Evolutionary conservation across 768 basidiomycete species (phyloP).

Genomic region (Tulasnella sp.): DNA sequence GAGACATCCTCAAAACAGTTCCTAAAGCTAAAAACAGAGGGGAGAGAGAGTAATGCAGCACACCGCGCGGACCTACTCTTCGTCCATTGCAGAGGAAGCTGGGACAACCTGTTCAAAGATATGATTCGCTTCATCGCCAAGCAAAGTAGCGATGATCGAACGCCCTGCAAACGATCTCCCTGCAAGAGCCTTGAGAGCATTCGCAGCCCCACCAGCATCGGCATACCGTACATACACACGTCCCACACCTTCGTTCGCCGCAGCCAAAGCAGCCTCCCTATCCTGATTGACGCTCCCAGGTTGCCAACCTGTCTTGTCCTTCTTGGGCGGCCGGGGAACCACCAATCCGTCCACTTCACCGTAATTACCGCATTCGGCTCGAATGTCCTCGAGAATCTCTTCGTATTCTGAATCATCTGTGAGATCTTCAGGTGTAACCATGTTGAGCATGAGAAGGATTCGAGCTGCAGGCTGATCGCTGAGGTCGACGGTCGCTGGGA

Average conservation of each 20-base stretch:
- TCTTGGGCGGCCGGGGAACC: slow-evolving; percentile 83
- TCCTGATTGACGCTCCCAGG: slow-evolving; percentile 49
- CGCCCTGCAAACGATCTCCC: slow-evolving; percentile 82
- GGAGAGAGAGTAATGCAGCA: neutral
- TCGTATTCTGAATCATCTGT: slow-evolving; percentile 84
- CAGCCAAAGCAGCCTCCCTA: slow-evolving; percentile 55
- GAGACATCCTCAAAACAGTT: neutral
- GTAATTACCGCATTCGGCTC: slow-evolving; percentile 76
- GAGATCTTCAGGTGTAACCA: slow-evolving; percentile 93
- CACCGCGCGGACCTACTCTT: neutral
- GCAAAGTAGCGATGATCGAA: slow-evolving; percentile 77
- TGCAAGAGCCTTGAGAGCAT: slow-evolving; percentile 78
- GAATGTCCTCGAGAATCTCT: slow-evolving; percentile 91
- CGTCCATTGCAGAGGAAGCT: neutral
- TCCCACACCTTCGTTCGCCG: slow-evolving; percentile 72
- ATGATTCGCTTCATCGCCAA: slow-evolving; percentile 30
- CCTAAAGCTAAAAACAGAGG: neutral
- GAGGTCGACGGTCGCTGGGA: slow-evolving; percentile 63
- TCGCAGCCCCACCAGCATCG: slow-evolving; percentile 51
- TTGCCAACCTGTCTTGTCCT: slow-evolving; percentile 71
- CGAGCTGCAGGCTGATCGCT: slow-evolving; percentile 52
- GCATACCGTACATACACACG: slow-evolving; percentile 89
- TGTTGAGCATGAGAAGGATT: slow-evolving; percentile 95
- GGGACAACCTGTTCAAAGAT: slow-evolving; percentile 11
- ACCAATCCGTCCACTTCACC: slow-evolving; percentile 77